Conservation (phyloP, 352 stramenopile genomes). For the Phytophthora litchii region DNA sequence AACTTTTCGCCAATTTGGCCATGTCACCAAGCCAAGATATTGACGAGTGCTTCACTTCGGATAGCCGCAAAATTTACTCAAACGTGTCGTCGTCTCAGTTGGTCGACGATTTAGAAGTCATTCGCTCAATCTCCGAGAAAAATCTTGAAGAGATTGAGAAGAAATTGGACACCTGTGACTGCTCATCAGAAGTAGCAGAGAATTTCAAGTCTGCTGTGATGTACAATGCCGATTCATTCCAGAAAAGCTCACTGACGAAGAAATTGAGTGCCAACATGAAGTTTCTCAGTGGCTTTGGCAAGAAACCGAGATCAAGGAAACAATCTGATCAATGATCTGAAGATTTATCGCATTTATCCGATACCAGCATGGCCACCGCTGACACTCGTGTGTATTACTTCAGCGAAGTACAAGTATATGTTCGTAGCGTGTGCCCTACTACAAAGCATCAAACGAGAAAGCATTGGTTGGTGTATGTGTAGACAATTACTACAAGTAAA, state of each 20-base stretch:
- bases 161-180: slow-evolving; percentile 55
- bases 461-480: slow-evolving; percentile 1
- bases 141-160: slow-evolving; percentile 78
- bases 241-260: slow-evolving; percentile 64
- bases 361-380: background rate
- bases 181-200: slow-evolving; percentile 43
- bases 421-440: slow-evolving; percentile 26
- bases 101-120: slow-evolving; percentile 62
- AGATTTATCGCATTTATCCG: too few relatives aligned
- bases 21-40: slow-evolving; percentile 67
- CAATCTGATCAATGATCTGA: slow-evolving; percentile 37
- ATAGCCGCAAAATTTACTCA: slow-evolving; percentile 79
- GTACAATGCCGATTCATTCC: slow-evolving; percentile 33
- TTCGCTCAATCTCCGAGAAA: slow-evolving; percentile 71
- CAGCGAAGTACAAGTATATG: slow-evolving; percentile 35
- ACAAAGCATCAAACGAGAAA: slow-evolving; percentile 10
- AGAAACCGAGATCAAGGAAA: slow-evolving; percentile 54
- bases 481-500: slow-evolving; percentile 7
- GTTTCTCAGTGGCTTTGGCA: slow-evolving; percentile 71
- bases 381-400: slow-evolving; percentile 27
- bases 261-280: slow-evolving; percentile 84
- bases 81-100: slow-evolving; percentile 62
- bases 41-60: slow-evolving; percentile 73
- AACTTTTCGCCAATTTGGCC: slow-evolving; percentile 78
- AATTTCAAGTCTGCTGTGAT: slow-evolving; percentile 66